Conservation (phyloP, 2,329 filamentous ascomycete species). For the Diaporthe australafricana region DNA sequence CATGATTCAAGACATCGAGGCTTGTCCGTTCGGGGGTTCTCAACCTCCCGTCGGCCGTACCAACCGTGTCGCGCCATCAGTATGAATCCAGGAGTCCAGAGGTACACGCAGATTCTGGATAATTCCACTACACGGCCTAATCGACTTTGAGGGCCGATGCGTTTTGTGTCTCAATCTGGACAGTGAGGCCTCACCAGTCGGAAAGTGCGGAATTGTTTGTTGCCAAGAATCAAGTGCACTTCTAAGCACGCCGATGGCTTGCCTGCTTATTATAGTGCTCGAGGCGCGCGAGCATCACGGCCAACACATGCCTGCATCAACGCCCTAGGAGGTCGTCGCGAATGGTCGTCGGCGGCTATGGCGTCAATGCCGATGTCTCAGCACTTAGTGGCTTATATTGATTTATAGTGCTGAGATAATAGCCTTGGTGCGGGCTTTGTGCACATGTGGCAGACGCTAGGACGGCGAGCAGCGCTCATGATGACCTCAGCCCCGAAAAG, state of each 20-base stretch:
- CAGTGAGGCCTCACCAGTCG: not conserved
- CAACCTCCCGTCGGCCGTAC: not conserved
- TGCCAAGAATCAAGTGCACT: not conserved
- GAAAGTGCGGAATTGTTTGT: not conserved
- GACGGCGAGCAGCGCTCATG: not conserved
- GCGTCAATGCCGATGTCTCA: not conserved
- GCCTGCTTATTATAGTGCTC: not conserved
- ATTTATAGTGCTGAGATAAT: not conserved
- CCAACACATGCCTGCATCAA: not conserved
- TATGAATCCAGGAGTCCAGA: not conserved
- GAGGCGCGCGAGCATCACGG: no score
- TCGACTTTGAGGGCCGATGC: not conserved
- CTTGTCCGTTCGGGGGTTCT: not conserved
- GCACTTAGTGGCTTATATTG: conserved; percentile 16
- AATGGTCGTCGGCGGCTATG: not conserved
- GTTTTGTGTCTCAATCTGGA: not conserved
- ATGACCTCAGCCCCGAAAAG: conserved; percentile 19
- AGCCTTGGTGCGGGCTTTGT: not conserved
- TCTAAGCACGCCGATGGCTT: not conserved
- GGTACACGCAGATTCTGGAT: not conserved
- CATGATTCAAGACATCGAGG: conserved; percentile 29
- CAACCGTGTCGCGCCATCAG: not conserved
- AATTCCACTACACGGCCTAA: no score
- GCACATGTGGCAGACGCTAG: conserved; percentile 21
- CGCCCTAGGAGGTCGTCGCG: not conserved